A percentile compares a stretch with the other conserved stretches of the same genome.
These are phyloP conservation scores for Hippophae rhamnoides DNA, from an alignment of 306 rosid species.

Conservation along the genomic window DNA sequence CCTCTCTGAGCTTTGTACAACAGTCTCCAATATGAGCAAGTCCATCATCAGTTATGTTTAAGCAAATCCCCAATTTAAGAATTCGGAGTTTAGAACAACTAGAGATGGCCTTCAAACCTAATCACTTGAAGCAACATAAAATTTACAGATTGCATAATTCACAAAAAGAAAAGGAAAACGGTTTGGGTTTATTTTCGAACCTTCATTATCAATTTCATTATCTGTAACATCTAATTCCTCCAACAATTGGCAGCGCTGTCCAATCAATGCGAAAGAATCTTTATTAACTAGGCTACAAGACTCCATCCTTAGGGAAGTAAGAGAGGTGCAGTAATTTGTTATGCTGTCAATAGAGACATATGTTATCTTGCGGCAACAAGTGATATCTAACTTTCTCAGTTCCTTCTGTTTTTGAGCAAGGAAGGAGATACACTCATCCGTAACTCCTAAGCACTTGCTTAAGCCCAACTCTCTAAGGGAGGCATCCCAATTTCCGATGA, in stretches of 20 bases:
- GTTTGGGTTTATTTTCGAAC: conserved; percentile 19
- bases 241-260: conserved; percentile 41
- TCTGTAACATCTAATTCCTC: conserved; percentile 64
- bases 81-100: conserved; percentile 42
- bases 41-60: conserved; percentile 43
- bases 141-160: conserved; percentile 1
- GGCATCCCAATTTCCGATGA: conserved; percentile 35
- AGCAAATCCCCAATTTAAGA: conserved; percentile 52
- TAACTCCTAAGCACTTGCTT: conserved; percentile 46
- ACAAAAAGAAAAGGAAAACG: not conserved
- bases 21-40: conserved; percentile 38
- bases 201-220: conserved; percentile 51
- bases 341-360: conserved; percentile 36
- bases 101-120: conserved; percentile 47
- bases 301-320: conserved; percentile 61
- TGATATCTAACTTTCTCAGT: conserved; percentile 46
- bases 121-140: conserved; percentile 19
- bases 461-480: conserved; percentile 57
- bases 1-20: conserved; percentile 37
- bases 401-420: conserved; percentile 35
- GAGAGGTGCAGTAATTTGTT: conserved; percentile 43
- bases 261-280: conserved; percentile 49
- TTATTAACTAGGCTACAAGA: conserved; percentile 44
- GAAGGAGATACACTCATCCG: conserved; percentile 46
- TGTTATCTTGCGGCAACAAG: conserved; percentile 53